These are phyloP conservation scores for Baeospora myosura DNA, from an alignment of 1,284 basidiomycete genomes.

Conservation along the genomic window DNA sequence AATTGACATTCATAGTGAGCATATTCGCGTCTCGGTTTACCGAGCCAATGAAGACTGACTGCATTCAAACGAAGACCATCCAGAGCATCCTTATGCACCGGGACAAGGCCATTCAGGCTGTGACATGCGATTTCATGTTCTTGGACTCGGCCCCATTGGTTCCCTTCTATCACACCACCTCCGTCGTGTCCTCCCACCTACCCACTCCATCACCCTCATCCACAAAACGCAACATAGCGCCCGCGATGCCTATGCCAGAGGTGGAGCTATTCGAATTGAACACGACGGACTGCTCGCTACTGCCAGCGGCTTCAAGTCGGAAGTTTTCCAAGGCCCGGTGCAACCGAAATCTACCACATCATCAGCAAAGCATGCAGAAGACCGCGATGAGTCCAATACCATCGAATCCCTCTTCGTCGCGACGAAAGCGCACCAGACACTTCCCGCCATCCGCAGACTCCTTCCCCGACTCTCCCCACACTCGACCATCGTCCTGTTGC, in stretches of 20 bases:
- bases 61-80: too few relatives aligned
- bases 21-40: too few relatives aligned
- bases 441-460: conserved; percentile 53
- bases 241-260: conserved; percentile 21
- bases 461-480: conserved; percentile 55
- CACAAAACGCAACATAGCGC: conserved; percentile 40
- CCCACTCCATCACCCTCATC: conserved; percentile 60
- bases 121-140: conserved; percentile 65
- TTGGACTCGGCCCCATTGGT: conserved; percentile 78
- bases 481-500: conserved; percentile 83
- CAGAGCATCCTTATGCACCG: too few relatives aligned
- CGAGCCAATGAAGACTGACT: too few relatives aligned
- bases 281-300: conserved; percentile 34
- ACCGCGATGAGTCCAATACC: conserved; percentile 18
- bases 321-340: conserved; percentile 31
- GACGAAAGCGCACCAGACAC: conserved; percentile 69
- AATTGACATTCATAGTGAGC: too few relatives aligned
- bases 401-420: conserved; percentile 79
- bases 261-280: conserved; percentile 39
- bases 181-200: conserved; percentile 46
- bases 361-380: conserved; percentile 5
- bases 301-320: conserved; percentile 37
- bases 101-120: conserved; percentile 14
- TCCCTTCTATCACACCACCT: conserved; percentile 76
- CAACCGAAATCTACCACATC: conserved; percentile 5